A percentile compares a stretch with the other conserved stretches of the same genome.
These are phyloP conservation scores for Pistacia atlantica DNA, from an alignment of 345 rosid species.

Conservation along the genomic window DNA sequence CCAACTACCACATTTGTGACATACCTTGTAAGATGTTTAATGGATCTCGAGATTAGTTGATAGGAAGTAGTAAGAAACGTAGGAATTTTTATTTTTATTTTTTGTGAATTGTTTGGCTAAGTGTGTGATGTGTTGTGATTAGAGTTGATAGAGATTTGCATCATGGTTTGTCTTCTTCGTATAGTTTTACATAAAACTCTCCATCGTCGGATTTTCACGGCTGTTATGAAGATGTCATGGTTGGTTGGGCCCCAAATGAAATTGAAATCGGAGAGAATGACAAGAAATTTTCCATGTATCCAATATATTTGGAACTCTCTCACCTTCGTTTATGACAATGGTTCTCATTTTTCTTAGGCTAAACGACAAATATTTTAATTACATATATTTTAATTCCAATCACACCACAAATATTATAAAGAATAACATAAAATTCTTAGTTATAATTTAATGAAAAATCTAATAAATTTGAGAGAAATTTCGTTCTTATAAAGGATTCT, in stretches of 20 bases:
- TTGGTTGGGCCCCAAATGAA: neutral
- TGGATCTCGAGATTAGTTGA: too few relatives aligned
- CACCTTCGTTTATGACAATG: neutral
- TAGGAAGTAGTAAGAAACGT: neutral
- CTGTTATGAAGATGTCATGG: neutral
- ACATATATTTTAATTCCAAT: neutral
- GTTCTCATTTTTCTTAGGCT: neutral
- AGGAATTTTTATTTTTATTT: too few relatives aligned
- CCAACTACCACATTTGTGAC: too few relatives aligned
- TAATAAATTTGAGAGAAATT: too few relatives aligned
- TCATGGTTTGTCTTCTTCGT: neutral
- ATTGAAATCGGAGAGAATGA: neutral
- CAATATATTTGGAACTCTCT: neutral
- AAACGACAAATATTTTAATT: neutral
- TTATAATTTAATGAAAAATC: too few relatives aligned
- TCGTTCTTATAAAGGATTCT: too few relatives aligned
- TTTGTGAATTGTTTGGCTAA: neutral
- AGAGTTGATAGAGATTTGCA: conserved; percentile 9
- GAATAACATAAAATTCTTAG: too few relatives aligned
- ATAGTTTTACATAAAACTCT: neutral
- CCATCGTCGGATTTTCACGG: conserved; percentile 10
- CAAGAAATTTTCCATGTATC: neutral
- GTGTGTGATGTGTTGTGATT: too few relatives aligned
- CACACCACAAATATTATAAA: too few relatives aligned
- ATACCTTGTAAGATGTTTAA: too few relatives aligned